Percentiles rank a stretch among this genome's conserved stretches.
Conservation (phyloP, 495 filamentous ascomycete species). For the Neurospora sp. region DNA sequence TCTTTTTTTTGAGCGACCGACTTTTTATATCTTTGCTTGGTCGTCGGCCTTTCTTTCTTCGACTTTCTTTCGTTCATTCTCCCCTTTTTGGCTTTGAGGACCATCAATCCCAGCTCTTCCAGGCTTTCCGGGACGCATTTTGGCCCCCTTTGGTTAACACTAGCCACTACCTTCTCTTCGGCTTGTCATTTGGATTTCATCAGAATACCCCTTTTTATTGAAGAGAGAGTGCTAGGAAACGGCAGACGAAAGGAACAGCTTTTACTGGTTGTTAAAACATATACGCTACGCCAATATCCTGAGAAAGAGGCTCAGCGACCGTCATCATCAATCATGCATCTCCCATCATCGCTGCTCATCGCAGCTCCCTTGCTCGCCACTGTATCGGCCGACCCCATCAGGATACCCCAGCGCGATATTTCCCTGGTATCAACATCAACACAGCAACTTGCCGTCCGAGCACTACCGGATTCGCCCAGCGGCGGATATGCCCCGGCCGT, state of each 20-base stretch:
- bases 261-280: too few species aligned
- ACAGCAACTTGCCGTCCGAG: slow-evolving; percentile 16
- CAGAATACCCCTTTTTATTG: background rate
- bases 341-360: slow-evolving; percentile 5
- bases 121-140: background rate
- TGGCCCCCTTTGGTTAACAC: background rate
- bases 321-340: slow-evolving; percentile 2
- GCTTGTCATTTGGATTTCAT: background rate
- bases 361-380: background rate
- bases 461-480: slow-evolving; percentile 43
- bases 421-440: background rate
- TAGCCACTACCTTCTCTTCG: background rate
- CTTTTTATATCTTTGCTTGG: background rate
- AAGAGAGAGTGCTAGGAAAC: background rate
- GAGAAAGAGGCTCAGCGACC: background rate
- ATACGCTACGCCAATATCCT: background rate
- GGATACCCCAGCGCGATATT: background rate
- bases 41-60: background rate
- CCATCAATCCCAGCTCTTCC: background rate
- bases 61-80: background rate
- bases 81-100: background rate
- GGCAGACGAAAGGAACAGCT: background rate
- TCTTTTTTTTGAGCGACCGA: background rate
- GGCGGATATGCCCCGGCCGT: slow-evolving; percentile 44
- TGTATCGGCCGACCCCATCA: slow-evolving; percentile 11